Conservation (phyloP, 345 rosid species). For the Diplotaxis tenuifolia region DNA sequence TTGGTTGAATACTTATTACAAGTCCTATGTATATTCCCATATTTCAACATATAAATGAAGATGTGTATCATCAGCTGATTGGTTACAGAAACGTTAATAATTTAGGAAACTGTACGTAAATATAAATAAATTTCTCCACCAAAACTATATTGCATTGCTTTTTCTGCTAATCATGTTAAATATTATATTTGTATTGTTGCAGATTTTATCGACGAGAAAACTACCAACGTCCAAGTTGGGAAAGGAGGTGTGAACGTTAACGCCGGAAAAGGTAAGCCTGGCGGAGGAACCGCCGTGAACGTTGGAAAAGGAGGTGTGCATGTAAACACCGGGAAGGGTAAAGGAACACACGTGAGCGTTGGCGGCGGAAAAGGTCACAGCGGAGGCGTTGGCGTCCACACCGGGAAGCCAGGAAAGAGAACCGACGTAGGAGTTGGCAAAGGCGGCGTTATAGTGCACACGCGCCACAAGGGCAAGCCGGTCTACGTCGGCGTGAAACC, state of each 20-base stretch:
- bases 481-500: slow-evolving; percentile 56
- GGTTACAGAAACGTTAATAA: background rate
- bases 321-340: slow-evolving; percentile 56
- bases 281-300: slow-evolving; percentile 55
- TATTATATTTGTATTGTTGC: no score
- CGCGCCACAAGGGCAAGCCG: slow-evolving; percentile 66
- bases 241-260: slow-evolving; percentile 34
- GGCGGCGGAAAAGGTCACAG: slow-evolving; percentile 43
- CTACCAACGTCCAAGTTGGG: slow-evolving; percentile 54
- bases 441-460: slow-evolving; percentile 63
- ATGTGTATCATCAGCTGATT: background rate
- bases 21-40: background rate
- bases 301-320: slow-evolving; percentile 62
- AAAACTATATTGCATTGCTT: background rate
- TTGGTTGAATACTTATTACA: background rate
- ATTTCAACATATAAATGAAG: background rate
- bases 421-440: slow-evolving; percentile 73
- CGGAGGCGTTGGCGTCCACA: slow-evolving; percentile 46
- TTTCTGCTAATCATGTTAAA: no score
- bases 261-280: slow-evolving; percentile 49
- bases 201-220: slow-evolving; percentile 62
- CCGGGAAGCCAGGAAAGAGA: slow-evolving; percentile 50
- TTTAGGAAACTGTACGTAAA: background rate
- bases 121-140: background rate
- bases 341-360: slow-evolving; percentile 50